phyloP scores from a whole-genome alignment of 768 basidiomycete species.

The Paxillus ammoniavirescens region DNA sequence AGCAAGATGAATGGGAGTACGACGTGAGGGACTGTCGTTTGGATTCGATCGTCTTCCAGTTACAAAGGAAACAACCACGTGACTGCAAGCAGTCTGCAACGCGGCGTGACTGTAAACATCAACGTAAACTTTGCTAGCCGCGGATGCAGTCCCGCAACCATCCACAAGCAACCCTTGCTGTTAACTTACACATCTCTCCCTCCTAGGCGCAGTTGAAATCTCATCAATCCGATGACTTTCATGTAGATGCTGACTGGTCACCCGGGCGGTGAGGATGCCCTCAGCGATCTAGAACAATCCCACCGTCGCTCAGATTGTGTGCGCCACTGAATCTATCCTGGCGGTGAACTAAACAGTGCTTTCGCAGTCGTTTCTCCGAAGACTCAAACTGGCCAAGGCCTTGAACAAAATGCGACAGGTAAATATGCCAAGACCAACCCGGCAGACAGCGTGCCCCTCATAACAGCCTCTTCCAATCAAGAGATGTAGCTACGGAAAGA shows the following conservation, averaged over 20 bases:
- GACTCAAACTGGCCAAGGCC: constrained; percentile 81
- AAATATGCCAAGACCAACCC: constrained; percentile 86
- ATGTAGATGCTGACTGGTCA: constrained; percentile 26
- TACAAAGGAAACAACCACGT: too few species aligned
- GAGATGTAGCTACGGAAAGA: constrained; percentile 58
- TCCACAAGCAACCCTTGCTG: constrained; percentile 27
- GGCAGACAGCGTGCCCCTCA: constrained; percentile 78
- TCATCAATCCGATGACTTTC: too few species aligned
- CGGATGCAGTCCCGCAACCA: constrained; percentile 21
- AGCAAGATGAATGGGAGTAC: too few species aligned
- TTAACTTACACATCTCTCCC: constrained; percentile 20
- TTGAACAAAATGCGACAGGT: constrained; percentile 89
- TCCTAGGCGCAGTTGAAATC: constrained; percentile 21
- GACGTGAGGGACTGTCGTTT: too few species aligned
- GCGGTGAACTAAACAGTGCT: constrained; percentile 2
- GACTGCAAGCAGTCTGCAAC: too few species aligned
- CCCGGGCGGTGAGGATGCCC: constrained; percentile 25
- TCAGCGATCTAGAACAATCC: constrained; percentile 57
- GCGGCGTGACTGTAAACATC: too few species aligned
- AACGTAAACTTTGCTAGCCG: constrained; percentile 22
- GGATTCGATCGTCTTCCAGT: too few species aligned
- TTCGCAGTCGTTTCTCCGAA: constrained; percentile 65
- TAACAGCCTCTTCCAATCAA: constrained; percentile 79
- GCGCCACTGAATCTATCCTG: constrained; percentile 14
- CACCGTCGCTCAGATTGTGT: constrained; percentile 59